Percentiles rank a stretch among this genome's conserved stretches.
These are phyloP conservation scores for Chlorociboria aeruginascens DNA, from an alignment of 495 filamentous ascomycete genomes.

Conservation along the genomic window DNA sequence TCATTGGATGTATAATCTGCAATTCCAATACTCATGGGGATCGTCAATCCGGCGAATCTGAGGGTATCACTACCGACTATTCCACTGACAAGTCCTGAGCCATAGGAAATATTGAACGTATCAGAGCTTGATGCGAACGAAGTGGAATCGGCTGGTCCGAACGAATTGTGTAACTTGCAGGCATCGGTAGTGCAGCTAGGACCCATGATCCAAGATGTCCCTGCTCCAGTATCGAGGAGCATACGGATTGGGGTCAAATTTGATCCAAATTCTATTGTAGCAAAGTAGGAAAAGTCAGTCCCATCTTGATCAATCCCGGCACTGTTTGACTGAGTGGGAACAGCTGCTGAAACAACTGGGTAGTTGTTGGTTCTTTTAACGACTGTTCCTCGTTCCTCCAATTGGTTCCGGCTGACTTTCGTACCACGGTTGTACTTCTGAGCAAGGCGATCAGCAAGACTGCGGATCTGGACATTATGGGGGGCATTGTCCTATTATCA, in stretches of 20 bases:
- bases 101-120: constrained; percentile 53
- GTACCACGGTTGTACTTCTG: constrained; percentile 14
- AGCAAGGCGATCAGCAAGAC: constrained; percentile 4
- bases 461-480: constrained; percentile 8
- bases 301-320: constrained; percentile 63
- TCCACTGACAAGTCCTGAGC: constrained; percentile 57
- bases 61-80: constrained; percentile 49
- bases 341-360: constrained; percentile 40
- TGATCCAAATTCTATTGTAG: constrained; percentile 54
- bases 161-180: constrained; percentile 55
- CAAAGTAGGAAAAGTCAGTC: constrained; percentile 68
- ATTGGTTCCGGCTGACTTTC: neutral
- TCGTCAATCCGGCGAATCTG: constrained; percentile 48
- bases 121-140: constrained; percentile 35
- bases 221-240: constrained; percentile 68
- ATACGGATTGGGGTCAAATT: constrained; percentile 52
- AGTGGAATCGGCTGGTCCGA: constrained; percentile 46
- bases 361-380: constrained; percentile 36
- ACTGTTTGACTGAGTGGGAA: constrained; percentile 42
- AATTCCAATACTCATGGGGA: constrained; percentile 55
- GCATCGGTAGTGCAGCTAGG: constrained; percentile 46
- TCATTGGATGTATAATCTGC: constrained; percentile 52
- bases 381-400: constrained; percentile 10
- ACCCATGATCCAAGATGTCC: constrained; percentile 69
- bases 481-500: neutral